Conservation (phyloP, 1,284 basidiomycete species). For the Polyporus tsugae region DNA sequence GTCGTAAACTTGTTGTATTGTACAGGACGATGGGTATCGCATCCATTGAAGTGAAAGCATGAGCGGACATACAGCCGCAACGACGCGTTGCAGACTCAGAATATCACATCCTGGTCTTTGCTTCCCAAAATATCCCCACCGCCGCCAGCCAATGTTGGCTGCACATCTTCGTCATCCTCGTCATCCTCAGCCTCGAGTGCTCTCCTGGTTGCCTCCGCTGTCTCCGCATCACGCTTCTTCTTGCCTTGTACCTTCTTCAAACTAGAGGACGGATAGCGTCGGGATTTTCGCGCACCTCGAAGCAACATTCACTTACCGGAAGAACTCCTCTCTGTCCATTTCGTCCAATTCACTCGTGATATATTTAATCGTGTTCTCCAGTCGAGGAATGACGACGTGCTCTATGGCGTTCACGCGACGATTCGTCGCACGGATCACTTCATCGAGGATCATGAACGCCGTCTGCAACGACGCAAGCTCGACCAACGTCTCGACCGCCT, state of each 20-base stretch:
- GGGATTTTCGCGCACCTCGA: not conserved
- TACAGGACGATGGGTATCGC: slow-evolving; percentile 39
- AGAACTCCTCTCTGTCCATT: slow-evolving; percentile 98
- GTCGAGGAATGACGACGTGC: slow-evolving; percentile 93
- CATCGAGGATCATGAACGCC: slow-evolving; percentile 98
- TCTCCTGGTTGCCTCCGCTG: slow-evolving; percentile 49
- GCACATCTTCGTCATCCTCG: slow-evolving; percentile 19
- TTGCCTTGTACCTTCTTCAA: slow-evolving; percentile 97
- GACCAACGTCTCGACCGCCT: slow-evolving; percentile 96
- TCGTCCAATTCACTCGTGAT: slow-evolving; percentile 96
- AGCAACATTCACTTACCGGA: slow-evolving; percentile 64
- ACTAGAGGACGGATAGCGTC: slow-evolving; percentile 46
- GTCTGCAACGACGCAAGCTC: slow-evolving; percentile 98
- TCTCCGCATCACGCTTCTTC: slow-evolving; percentile 87
- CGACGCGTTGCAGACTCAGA: slow-evolving; percentile 51
- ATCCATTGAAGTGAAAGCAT: slow-evolving; percentile 29
- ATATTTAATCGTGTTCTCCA: slow-evolving; percentile 98
- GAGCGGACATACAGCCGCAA: not conserved
- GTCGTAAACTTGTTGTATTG: slow-evolving; percentile 30
- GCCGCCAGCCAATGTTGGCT: slow-evolving; percentile 25
- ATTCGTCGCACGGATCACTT: slow-evolving; percentile 98
- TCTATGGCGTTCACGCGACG: slow-evolving; percentile 99
- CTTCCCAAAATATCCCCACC: slow-evolving; percentile 75
- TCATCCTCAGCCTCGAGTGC: slow-evolving; percentile 40
- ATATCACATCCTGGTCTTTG: slow-evolving; percentile 94